phyloP scores from a whole-genome alignment of 164 flowering plant species.

The Dillenia turbinata region DNA sequence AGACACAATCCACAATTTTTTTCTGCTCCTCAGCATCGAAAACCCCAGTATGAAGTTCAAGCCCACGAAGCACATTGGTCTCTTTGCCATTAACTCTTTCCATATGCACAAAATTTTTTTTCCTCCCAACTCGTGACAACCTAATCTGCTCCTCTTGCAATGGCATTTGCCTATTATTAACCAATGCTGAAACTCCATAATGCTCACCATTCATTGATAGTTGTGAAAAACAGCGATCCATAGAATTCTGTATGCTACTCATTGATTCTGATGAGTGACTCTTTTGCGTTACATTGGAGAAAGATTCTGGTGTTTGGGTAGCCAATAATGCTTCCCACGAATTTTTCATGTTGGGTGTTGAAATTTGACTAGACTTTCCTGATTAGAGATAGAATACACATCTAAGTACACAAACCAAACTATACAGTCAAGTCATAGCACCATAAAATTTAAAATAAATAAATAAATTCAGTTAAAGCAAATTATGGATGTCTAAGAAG shows the following conservation, averaged over 20 bases:
- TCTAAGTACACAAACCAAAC: too few relatives aligned
- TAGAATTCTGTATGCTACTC: neutral
- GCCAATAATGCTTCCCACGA: neutral
- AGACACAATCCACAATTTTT: constrained; percentile 37
- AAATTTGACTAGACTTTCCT: too few relatives aligned
- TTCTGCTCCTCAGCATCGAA: constrained; percentile 45
- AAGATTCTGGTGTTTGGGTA: constrained; percentile 1
- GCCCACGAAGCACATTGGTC: constrained; percentile 44
- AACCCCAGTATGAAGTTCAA: constrained; percentile 50
- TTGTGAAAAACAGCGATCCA: neutral
- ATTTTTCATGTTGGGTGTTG: neutral
- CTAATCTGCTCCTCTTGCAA: constrained; percentile 18
- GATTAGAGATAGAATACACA: too few relatives aligned
- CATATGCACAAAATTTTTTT: constrained; percentile 30
- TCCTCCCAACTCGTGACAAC: constrained; percentile 33
- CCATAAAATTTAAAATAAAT: too few relatives aligned
- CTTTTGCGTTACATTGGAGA: neutral
- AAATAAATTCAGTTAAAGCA: too few relatives aligned
- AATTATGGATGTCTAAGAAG: too few relatives aligned
- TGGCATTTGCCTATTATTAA: constrained; percentile 4
- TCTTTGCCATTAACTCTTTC: constrained; percentile 36
- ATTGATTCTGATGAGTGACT: constrained; percentile 9
- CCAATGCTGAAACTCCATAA: constrained; percentile 2
- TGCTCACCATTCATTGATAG: constrained; percentile 12
- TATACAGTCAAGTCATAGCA: too few relatives aligned